Conservation (phyloP, 1,139 yeast genomes). For the Neolecta irregularis region DNA sequence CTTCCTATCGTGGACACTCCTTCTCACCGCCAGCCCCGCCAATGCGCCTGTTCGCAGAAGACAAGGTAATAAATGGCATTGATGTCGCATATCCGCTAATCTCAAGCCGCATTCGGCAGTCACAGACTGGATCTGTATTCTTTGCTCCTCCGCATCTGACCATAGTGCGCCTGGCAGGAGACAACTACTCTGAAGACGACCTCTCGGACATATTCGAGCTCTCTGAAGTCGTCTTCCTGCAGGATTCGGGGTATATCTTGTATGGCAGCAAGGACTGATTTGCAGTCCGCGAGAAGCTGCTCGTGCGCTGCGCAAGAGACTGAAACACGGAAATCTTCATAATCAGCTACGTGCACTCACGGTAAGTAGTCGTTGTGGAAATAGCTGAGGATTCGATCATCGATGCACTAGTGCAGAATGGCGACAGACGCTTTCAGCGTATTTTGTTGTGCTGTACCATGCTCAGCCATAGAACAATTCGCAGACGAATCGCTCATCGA, state of each 20-base stretch:
- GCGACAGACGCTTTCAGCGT: constrained; percentile 33
- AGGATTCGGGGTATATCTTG: constrained; percentile 6
- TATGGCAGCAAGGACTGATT: background rate
- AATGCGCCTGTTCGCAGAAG: too few species aligned
- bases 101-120: too few species aligned
- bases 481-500: constrained; percentile 59
- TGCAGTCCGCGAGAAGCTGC: constrained; percentile 65
- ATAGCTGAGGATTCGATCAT: constrained; percentile 26
- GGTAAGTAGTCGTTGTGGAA: constrained; percentile 15
- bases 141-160: too few species aligned
- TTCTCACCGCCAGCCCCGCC: too few species aligned
- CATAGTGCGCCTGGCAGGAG: too few species aligned
- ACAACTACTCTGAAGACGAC: constrained; percentile 28
- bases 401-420: constrained; percentile 64
- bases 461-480: constrained; percentile 27
- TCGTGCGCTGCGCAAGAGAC: constrained; percentile 68
- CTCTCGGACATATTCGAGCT: constrained; percentile 31
- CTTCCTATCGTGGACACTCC: too few species aligned
- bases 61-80: too few species aligned
- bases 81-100: too few species aligned
- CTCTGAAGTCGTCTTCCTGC: constrained; percentile 30
- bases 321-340: constrained; percentile 60
- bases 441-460: too few species aligned
- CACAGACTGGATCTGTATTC: too few species aligned
- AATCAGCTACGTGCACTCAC: constrained; percentile 55